A percentile compares a stretch with the other conserved stretches of the same genome.
Evolutionary conservation across 1,284 basidiomycete species (phyloP).

Genomic region (Puccinia coronata): DNA sequence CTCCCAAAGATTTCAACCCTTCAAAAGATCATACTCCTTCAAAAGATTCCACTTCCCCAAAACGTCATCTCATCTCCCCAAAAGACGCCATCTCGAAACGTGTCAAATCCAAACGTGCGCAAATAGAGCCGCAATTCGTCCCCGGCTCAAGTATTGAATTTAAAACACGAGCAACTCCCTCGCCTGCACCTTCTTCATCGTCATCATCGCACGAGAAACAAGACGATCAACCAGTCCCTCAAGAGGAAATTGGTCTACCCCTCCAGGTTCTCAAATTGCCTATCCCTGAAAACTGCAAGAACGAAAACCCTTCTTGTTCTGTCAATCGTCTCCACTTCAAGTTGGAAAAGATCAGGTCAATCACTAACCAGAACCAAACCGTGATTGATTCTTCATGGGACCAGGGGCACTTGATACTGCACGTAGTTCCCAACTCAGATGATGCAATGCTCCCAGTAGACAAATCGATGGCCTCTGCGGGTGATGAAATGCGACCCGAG

Average conservation of each 20-base stretch:
- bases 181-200: not conserved
- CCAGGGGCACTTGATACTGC: slow-evolving; percentile 2
- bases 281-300: slow-evolving; percentile 28
- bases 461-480: not conserved
- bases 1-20: too few relatives aligned
- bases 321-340: slow-evolving; percentile 40
- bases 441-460: not conserved
- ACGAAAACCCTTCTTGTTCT: not conserved
- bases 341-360: slow-evolving; percentile 39
- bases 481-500: not conserved
- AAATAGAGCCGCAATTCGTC: not conserved
- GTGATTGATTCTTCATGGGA: slow-evolving; percentile 42
- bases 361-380: slow-evolving; percentile 24
- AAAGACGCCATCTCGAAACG: too few relatives aligned
- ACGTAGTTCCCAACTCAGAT: slow-evolving; percentile 26
- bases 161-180: not conserved
- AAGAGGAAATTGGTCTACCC: slow-evolving; percentile 27
- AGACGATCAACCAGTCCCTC: not conserved
- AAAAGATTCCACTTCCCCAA: too few relatives aligned
- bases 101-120: too few relatives aligned
- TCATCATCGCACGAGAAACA: not conserved
- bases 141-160: not conserved
- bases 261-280: slow-evolving; percentile 12
- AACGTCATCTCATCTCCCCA: too few relatives aligned
- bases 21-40: too few relatives aligned